These are phyloP conservation scores for Ramaria rubella DNA, from an alignment of 768 basidiomycete genomes.

Conservation along the genomic window DNA sequence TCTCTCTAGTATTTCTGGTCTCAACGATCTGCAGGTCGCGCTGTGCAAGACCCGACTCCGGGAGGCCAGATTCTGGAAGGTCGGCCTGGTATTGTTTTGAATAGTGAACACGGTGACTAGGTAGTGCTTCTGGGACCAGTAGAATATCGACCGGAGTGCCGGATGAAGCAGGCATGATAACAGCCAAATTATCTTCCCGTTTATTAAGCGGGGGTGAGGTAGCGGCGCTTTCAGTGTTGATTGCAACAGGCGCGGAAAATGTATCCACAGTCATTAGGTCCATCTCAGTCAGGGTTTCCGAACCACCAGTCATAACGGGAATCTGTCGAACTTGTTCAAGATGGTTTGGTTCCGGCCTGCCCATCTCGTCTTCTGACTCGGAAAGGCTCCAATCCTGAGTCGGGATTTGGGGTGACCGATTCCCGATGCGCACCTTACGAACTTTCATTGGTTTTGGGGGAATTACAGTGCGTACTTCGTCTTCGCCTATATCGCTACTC, in stretches of 20 bases:
- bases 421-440: neutral
- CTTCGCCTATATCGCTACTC: conserved; percentile 6
- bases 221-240: too few species aligned
- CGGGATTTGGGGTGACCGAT: neutral
- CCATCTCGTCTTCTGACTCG: neutral
- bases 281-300: too few species aligned
- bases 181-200: neutral
- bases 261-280: neutral
- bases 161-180: neutral
- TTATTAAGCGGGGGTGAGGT: too few species aligned
- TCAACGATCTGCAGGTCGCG: too few species aligned
- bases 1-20: too few species aligned
- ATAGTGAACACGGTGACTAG: neutral
- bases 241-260: neutral
- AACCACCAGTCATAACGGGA: too few species aligned
- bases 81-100: neutral
- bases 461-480: neutral
- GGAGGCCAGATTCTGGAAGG: neutral
- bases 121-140: neutral
- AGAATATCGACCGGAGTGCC: conserved; percentile 2
- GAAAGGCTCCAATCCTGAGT: neutral
- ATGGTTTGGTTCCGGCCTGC: too few species aligned
- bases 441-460: neutral
- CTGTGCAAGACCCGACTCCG: neutral
- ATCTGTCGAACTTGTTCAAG: too few species aligned